Evolutionary conservation across 768 basidiomycete species (phyloP).

Genomic region (Kwoniella pini): DNA sequence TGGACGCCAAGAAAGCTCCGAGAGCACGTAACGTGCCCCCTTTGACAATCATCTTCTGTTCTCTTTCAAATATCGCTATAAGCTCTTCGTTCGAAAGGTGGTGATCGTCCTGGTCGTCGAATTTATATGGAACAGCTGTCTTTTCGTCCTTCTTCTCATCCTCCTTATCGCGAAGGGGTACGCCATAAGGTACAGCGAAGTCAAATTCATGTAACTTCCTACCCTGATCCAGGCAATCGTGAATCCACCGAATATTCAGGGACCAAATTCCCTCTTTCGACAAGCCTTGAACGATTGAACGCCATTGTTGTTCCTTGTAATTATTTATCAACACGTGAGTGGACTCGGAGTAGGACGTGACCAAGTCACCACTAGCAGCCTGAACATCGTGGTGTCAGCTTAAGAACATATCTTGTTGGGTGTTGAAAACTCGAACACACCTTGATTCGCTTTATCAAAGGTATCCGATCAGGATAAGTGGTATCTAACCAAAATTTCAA

Average conservation of each 20-base stretch:
- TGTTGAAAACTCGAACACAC: slow-evolving; percentile 4
- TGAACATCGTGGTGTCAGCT: neutral
- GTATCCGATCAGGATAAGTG: slow-evolving; percentile 13
- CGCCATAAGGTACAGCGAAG: slow-evolving; percentile 8
- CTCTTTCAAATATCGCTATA: slow-evolving; percentile 9
- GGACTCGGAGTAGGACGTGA: slow-evolving; percentile 18
- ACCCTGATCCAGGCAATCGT: slow-evolving; percentile 12
- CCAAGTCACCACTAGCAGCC: slow-evolving; percentile 20
- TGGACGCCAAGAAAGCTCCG: slow-evolving; percentile 3
- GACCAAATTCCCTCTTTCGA: slow-evolving; percentile 25
- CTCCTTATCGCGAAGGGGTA: neutral
- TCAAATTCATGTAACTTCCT: slow-evolving; percentile 16
- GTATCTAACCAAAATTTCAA: slow-evolving; percentile 30
- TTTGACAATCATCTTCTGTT: neutral
- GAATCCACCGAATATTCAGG: slow-evolving; percentile 16
- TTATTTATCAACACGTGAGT: slow-evolving; percentile 34
- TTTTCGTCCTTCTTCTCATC: neutral
- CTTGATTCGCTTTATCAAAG: slow-evolving; percentile 13
- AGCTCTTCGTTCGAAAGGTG: slow-evolving; percentile 2
- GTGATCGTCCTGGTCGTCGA: neutral
- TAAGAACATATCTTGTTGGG: neutral
- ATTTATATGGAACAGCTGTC: neutral
- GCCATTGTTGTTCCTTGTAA: slow-evolving; percentile 22
- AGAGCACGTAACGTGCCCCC: slow-evolving; percentile 5
- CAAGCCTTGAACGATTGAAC: slow-evolving; percentile 16